These are phyloP conservation scores for Stagonosporopsis tanaceti DNA, from an alignment of 2,329 filamentous ascomycete species.

Conservation along the genomic window DNA sequence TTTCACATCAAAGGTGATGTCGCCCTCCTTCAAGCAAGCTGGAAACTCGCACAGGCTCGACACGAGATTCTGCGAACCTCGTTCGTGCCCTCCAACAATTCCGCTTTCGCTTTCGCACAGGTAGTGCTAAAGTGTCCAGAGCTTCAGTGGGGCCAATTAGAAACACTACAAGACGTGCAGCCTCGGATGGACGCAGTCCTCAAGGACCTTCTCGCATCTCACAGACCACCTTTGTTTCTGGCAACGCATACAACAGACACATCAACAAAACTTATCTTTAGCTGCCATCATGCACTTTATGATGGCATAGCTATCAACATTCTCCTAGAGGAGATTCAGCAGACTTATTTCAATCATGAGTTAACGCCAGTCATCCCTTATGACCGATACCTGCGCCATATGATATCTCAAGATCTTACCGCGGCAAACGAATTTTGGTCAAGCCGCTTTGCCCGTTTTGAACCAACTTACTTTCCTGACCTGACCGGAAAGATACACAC, in stretches of 20 bases:
- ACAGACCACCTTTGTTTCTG: conserved; percentile 49
- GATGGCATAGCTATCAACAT: conserved; percentile 79
- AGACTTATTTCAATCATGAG: conserved; percentile 56
- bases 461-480: conserved; percentile 53
- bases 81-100: conserved; percentile 72
- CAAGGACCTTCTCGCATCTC: conserved; percentile 55
- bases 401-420: conserved; percentile 59
- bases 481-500: conserved; percentile 32
- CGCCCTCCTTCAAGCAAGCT: conserved; percentile 63
- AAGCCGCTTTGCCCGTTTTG: conserved; percentile 61
- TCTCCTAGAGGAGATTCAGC: conserved; percentile 75
- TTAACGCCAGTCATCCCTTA: conserved; percentile 65
- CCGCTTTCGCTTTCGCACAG: conserved; percentile 73
- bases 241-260: conserved; percentile 30
- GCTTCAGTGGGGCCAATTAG: conserved; percentile 51
- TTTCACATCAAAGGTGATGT: conserved; percentile 66
- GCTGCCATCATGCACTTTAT: conserved; percentile 83
- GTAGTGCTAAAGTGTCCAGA: conserved; percentile 61
- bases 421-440: conserved; percentile 73
- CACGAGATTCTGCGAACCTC: conserved; percentile 82
- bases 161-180: conserved; percentile 37
- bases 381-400: conserved; percentile 68
- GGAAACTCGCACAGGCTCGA: conserved; percentile 68
- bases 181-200: conserved; percentile 56
- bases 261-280: conserved; percentile 54